phyloP scores from a whole-genome alignment of 2,329 filamentous ascomycete species.

The Pezicula carpinea region DNA sequence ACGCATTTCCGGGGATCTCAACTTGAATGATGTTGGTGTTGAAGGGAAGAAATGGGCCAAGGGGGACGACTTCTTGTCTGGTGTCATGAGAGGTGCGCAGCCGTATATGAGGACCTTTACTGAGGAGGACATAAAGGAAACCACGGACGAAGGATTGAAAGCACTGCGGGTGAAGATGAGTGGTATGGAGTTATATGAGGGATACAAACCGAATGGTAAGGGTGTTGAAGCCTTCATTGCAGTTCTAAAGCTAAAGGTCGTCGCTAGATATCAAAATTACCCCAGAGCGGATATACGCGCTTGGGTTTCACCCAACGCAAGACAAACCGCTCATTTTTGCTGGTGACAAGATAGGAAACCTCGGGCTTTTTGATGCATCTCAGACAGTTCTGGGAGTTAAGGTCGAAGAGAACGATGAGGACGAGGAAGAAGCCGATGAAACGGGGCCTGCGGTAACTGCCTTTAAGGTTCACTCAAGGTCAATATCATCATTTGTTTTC shows the following conservation, averaged over 20 bases:
- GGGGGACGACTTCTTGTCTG: conserved; percentile 60
- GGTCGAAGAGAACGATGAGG: conserved; percentile 59
- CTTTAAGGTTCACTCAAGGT: conserved; percentile 84
- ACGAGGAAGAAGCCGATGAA: conserved; percentile 59
- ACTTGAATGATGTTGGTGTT: conserved; percentile 72
- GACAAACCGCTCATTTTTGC: conserved; percentile 89
- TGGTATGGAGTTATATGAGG: conserved; percentile 72
- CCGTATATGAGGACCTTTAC: conserved; percentile 83
- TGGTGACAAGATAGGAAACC: conserved; percentile 86
- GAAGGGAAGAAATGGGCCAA: conserved; percentile 73
- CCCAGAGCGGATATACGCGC: conserved; percentile 79
- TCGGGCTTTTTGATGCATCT: conserved; percentile 87
- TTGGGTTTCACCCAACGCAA: conserved; percentile 82
- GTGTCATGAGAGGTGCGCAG: conserved; percentile 63
- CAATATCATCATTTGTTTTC: conserved; percentile 81
- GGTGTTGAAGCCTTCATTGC: conserved; percentile 6
- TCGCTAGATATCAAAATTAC: conserved; percentile 79
- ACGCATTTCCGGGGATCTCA: conserved; percentile 63
- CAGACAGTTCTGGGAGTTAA: conserved; percentile 53
- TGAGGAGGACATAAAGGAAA: conserved; percentile 76
- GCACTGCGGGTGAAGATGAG: conserved; percentile 73
- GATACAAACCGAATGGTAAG: conserved; percentile 74
- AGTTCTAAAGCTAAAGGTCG: conserved; percentile 1
- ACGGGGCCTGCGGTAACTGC: conserved; percentile 78
- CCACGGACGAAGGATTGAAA: conserved; percentile 70